These are phyloP conservation scores for Fusarium sp. DNA, from an alignment of 2,329 filamentous ascomycete genomes.

Conservation along the genomic window DNA sequence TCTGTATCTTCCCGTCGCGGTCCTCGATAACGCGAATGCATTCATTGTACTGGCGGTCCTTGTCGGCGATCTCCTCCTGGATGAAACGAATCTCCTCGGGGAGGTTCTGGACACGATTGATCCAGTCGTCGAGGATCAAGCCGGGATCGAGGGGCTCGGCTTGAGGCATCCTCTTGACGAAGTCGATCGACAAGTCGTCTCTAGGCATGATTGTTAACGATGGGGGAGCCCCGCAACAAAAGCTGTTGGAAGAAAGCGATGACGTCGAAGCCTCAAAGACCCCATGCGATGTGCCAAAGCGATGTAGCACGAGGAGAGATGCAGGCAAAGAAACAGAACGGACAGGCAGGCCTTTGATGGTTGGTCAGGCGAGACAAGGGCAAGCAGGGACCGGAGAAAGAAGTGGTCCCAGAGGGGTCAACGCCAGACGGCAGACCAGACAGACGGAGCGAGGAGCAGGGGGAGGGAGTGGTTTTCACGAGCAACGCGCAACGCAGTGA, in stretches of 20 bases:
- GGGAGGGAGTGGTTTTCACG: conserved; percentile 42
- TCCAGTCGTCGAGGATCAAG: conserved; percentile 79
- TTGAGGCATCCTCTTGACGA: conserved; percentile 70
- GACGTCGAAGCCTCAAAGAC: conserved; percentile 33
- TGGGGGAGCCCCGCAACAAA: conserved; percentile 40
- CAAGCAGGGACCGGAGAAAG: conserved; percentile 32
- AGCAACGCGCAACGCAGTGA: conserved; percentile 43
- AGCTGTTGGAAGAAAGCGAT: conserved; percentile 36
- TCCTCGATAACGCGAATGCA: conserved; percentile 73
- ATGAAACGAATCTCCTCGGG: conserved; percentile 84
- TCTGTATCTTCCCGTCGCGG: conserved; percentile 77
- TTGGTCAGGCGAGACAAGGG: conserved; percentile 37
- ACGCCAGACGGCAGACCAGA: conserved; percentile 15
- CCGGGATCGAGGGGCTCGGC: conserved; percentile 69
- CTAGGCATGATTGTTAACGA: conserved; percentile 73
- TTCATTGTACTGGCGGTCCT: conserved; percentile 75
- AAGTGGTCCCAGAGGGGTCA: conserved; percentile 40
- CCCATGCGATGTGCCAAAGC: conserved; percentile 29
- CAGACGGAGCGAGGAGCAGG: conserved; percentile 27
- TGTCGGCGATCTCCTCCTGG: conserved; percentile 82
- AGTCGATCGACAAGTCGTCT: conserved; percentile 76
- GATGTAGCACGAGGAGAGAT: conserved; percentile 23
- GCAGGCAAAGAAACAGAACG: conserved; percentile 29
- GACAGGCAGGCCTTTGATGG: conserved; percentile 34
- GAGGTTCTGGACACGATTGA: conserved; percentile 76